Evolutionary conservation across 2,329 filamentous ascomycete genomes (phyloP).

Genomic region (Calonectria ilicicola): DNA sequence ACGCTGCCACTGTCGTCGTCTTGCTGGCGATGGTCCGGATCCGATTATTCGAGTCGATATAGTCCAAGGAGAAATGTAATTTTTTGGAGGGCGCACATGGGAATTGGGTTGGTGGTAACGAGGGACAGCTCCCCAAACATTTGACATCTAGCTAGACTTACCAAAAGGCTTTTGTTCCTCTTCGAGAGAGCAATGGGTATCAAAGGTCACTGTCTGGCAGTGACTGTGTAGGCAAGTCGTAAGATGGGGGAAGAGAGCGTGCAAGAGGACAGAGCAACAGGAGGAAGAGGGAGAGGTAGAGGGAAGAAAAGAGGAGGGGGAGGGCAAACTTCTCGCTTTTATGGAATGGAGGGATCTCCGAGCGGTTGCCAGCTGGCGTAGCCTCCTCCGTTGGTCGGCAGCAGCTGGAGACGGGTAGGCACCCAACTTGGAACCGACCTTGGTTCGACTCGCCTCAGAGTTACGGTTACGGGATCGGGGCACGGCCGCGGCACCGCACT

Average conservation of each 20-base stretch:
- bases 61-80: neutral
- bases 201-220: slow-evolving; percentile 44
- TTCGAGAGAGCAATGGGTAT: slow-evolving; percentile 39
- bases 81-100: neutral
- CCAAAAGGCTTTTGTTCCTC: slow-evolving; percentile 36
- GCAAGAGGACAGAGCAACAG: slow-evolving; percentile 40
- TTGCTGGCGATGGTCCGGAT: neutral
- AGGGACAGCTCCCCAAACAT: neutral
- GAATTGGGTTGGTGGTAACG: slow-evolving; percentile 7
- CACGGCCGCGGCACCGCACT: slow-evolving; percentile 16
- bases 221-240: slow-evolving; percentile 32
- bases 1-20: neutral
- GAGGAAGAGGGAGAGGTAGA: slow-evolving; percentile 30
- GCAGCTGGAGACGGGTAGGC: slow-evolving; percentile 20
- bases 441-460: slow-evolving; percentile 17
- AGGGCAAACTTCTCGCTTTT: slow-evolving; percentile 41
- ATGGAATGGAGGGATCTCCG: slow-evolving; percentile 36
- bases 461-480: slow-evolving; percentile 15
- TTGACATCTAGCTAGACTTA: slow-evolving; percentile 37
- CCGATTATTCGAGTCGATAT: slow-evolving; percentile 2
- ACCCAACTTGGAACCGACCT: slow-evolving; percentile 16
- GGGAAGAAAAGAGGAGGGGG: slow-evolving; percentile 29
- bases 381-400: slow-evolving; percentile 33
- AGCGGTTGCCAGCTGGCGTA: slow-evolving; percentile 30
- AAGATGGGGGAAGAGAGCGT: slow-evolving; percentile 37